A percentile compares a stretch with the other conserved stretches of the same genome.
Evolutionary conservation across 495 filamentous ascomycete genomes (phyloP).

Genomic region (Amorphotheca resinae): DNA sequence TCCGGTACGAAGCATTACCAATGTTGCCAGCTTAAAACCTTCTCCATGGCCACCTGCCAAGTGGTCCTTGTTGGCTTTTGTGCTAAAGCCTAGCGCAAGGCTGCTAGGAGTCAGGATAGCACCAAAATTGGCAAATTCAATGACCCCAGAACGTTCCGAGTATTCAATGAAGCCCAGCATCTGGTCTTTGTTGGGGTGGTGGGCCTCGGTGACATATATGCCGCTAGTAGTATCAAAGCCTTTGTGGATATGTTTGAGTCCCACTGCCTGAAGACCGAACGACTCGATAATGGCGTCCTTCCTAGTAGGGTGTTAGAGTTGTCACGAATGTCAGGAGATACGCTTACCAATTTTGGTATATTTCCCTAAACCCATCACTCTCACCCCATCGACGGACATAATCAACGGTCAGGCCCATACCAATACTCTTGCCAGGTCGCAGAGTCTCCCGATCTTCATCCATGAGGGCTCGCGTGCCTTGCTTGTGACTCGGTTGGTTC

Average conservation of each 20-base stretch:
- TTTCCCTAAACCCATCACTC: too few species aligned
- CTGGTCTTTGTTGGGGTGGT: not conserved
- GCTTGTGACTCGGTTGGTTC: too few species aligned
- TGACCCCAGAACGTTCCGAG: not conserved
- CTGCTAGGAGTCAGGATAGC: not conserved
- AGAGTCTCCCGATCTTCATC: too few species aligned
- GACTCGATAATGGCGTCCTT: conserved; percentile 2
- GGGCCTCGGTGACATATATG: not conserved
- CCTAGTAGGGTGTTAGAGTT: too few species aligned
- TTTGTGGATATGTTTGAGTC: not conserved
- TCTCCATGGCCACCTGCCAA: conserved; percentile 21
- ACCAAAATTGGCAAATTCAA: conserved; percentile 11
- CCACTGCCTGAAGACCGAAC: not conserved
- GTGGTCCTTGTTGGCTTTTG: conserved; percentile 7
- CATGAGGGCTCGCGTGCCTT: too few species aligned
- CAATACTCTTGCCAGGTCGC: too few species aligned
- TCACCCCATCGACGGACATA: too few species aligned
- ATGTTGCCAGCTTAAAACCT: conserved; percentile 22
- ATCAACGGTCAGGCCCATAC: too few species aligned
- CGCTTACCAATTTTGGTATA: too few species aligned
- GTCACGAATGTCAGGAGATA: too few species aligned
- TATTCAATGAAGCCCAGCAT: conserved; percentile 10
- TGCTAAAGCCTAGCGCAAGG: conserved; percentile 5
- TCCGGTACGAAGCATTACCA: conserved; percentile 17
- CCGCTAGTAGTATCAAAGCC: not conserved